These are phyloP conservation scores for Choiromyces venosus DNA, from an alignment of 495 filamentous ascomycete species.

Conservation along the genomic window DNA sequence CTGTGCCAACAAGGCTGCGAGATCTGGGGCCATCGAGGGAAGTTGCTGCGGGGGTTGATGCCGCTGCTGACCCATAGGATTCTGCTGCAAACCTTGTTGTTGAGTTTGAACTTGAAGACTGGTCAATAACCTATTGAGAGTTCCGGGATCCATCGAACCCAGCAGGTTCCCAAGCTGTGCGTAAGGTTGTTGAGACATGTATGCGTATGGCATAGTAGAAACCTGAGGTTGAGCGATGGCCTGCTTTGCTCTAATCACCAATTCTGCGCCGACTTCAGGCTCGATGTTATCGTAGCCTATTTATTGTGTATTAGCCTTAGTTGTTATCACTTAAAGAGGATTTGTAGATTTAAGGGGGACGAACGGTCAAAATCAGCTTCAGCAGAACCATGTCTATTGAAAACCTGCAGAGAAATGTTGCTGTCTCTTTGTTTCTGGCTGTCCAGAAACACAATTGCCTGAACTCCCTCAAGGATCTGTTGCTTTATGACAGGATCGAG, in stretches of 20 bases:
- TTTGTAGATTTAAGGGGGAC: slow-evolving; percentile 19
- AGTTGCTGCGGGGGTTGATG: slow-evolving; percentile 44
- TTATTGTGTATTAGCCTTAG: not conserved
- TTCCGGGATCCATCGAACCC: slow-evolving; percentile 61
- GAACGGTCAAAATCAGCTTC: slow-evolving; percentile 66
- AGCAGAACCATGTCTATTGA: slow-evolving; percentile 65
- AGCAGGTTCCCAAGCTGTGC: slow-evolving; percentile 54
- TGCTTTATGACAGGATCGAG: slow-evolving; percentile 71
- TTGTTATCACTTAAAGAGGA: slow-evolving; percentile 4
- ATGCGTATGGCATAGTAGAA: not conserved
- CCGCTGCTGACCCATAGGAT: slow-evolving; percentile 47
- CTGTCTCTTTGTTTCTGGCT: slow-evolving; percentile 59
- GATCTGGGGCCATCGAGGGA: slow-evolving; percentile 49
- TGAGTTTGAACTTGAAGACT: slow-evolving; percentile 48
- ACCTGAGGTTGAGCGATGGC: slow-evolving; percentile 44
- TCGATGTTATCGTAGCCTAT: slow-evolving; percentile 76
- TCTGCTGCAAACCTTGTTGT: slow-evolving; percentile 38
- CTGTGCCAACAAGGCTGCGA: slow-evolving; percentile 56
- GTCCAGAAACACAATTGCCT: slow-evolving; percentile 72
- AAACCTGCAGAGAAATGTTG: slow-evolving; percentile 73
- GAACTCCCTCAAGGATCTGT: slow-evolving; percentile 83
- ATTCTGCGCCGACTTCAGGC: slow-evolving; percentile 66
- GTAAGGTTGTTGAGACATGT: slow-evolving; percentile 14
- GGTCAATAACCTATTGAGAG: slow-evolving; percentile 65
- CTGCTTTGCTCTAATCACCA: slow-evolving; percentile 72